phyloP scores from a whole-genome alignment of 2,329 filamentous ascomycete genomes.

The Parastagonospora nodorum region DNA sequence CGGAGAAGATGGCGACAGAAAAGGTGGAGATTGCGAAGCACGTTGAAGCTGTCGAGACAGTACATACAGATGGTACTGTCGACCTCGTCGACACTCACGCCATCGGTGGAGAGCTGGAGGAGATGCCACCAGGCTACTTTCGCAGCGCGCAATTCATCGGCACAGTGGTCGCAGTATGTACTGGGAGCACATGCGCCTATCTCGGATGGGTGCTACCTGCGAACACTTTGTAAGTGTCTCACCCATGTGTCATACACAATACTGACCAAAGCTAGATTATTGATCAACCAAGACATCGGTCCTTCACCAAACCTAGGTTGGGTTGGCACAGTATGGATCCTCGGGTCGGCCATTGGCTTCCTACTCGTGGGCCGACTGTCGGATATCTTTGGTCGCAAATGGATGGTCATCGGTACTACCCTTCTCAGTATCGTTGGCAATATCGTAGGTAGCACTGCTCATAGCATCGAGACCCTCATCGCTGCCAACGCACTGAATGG shows the following conservation, averaged over 20 bases:
- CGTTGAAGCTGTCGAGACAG: slow-evolving; percentile 21
- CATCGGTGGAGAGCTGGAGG: slow-evolving; percentile 49
- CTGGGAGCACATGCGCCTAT: slow-evolving; percentile 33
- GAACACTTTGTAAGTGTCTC: slow-evolving; percentile 25
- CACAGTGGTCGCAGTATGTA: slow-evolving; percentile 43
- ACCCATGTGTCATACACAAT: not conserved
- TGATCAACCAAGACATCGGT: slow-evolving; percentile 35
- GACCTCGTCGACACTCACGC: slow-evolving; percentile 51
- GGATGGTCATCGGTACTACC: slow-evolving; percentile 27
- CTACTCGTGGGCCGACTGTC: slow-evolving; percentile 30
- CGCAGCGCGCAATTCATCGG: slow-evolving; percentile 49
- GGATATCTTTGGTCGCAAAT: slow-evolving; percentile 33
- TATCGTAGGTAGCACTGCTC: slow-evolving; percentile 36
- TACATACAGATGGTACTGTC: slow-evolving; percentile 50
- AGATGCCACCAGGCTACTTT: slow-evolving; percentile 52
- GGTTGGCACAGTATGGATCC: slow-evolving; percentile 36
- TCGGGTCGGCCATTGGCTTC: slow-evolving; percentile 27
- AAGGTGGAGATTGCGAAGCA: slow-evolving; percentile 1
- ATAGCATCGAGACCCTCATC: slow-evolving; percentile 38
- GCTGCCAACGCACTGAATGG: slow-evolving; percentile 36
- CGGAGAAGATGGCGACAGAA: slow-evolving; percentile 1
- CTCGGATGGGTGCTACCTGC: slow-evolving; percentile 37
- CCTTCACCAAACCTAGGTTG: slow-evolving; percentile 32
- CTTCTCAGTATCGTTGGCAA: slow-evolving; percentile 27
- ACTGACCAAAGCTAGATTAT: slow-evolving; percentile 4